phyloP scores from a whole-genome alignment of 1,139 yeast species.

The Suhomyces terraborum region DNA sequence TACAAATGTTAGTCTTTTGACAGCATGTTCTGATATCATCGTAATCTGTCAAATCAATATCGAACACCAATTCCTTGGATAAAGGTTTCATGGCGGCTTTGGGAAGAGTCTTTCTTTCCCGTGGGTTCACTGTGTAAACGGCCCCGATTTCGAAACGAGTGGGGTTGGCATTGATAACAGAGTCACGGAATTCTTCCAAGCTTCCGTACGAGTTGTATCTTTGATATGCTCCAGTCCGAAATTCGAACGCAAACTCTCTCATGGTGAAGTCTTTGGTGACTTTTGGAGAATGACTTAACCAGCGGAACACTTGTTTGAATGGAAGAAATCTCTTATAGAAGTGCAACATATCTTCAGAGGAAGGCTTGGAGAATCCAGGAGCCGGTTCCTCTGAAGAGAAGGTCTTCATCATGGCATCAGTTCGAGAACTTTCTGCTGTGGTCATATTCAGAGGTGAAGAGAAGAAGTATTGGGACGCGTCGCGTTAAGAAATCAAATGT shows the following conservation, averaged over 20 bases:
- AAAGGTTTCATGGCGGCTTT: constrained; percentile 79
- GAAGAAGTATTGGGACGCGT: constrained; percentile 7
- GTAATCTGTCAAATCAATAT: constrained; percentile 97
- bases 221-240: constrained; percentile 80
- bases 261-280: constrained; percentile 72
- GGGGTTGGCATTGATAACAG: constrained; percentile 75
- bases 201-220: constrained; percentile 79
- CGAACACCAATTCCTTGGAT: constrained; percentile 87
- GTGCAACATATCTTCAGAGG: constrained; percentile 67
- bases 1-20: constrained; percentile 78
- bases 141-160: constrained; percentile 96
- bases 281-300: constrained; percentile 86
- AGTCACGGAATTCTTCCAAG: constrained; percentile 71
- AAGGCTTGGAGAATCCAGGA: constrained; percentile 32
- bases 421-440: constrained; percentile 1
- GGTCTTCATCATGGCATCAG: constrained; percentile 4
- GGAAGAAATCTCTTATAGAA: constrained; percentile 77
- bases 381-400: constrained; percentile 3
- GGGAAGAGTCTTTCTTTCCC: constrained; percentile 76
- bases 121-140: constrained; percentile 82
- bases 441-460: constrained; percentile 3
- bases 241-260: constrained; percentile 93
- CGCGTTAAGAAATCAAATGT: constrained; percentile 1
- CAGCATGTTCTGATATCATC: constrained; percentile 95
- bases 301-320: constrained; percentile 72